Base-by-base conservation (phyloP, 352 stramenopile genomes). In the Saprolegnia diclina region DNA sequence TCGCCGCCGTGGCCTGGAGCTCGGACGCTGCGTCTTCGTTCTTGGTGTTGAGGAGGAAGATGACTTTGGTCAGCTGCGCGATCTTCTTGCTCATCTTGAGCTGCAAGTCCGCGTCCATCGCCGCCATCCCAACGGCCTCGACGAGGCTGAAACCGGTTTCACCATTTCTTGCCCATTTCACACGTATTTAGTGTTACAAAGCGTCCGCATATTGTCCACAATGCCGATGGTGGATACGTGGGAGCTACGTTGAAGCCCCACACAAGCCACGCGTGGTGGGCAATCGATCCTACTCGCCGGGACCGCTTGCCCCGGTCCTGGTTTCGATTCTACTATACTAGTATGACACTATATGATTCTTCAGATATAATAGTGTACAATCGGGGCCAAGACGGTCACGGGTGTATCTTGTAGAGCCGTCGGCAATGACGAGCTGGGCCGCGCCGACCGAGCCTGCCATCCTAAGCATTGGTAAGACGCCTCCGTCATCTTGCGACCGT, bases 1-100 rank as follows among this genome's bases (percentile, higher is more conserved):
- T 64, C 14, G 61, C 67, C n/a, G 79, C 74, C 45, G 76, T 59
- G 21, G 85, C 77, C 29, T 80, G 74, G 1, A 90, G 72, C 72
- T 90, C 86, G n/a, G 72, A 74, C 72, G 92, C 76, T 38, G 89
- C 87, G 73, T 97, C 90, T 69, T 97, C 89, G 70, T 97, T 97
- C 71, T 90, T 88, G 4, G 90, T 97, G 74, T 97, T 97, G 56
- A 97, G 79, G 70, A 96, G 90, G 79, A 96, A 97, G 62, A 97
- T 96, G 40, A 97, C 91, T 73, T 97, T 97, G 29, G 91, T 97
- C 22, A 97, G 79, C 83, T 97, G 90, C 56, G 91, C 90, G 66
- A 97, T 91, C 78, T 97, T 97, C 78, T 97, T 97, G 77, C 87
- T 95, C 90, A 97, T 97, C 74, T 97, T 97, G 48, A 96, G 78